Evolutionary conservation across 192 early-diverging fungal genomes (phyloP).

Genomic region (Umbelopsis ramanniana): DNA sequence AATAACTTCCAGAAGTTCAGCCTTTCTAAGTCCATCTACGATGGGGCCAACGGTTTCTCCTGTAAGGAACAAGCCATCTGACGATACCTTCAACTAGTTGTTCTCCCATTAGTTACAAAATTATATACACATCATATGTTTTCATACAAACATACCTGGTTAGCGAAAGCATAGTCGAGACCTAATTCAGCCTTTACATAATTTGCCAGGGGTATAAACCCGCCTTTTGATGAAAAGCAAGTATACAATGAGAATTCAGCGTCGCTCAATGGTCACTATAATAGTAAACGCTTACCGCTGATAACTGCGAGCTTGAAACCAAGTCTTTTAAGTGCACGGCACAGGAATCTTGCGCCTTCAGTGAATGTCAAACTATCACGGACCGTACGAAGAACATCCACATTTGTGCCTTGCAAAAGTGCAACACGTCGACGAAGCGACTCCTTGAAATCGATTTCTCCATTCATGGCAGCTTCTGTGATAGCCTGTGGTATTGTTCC

Average conservation of each 20-base stretch:
- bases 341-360: slow-evolving; percentile 89
- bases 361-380: slow-evolving; percentile 81
- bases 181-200: slow-evolving; percentile 91
- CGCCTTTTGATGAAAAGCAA: slow-evolving; percentile 54
- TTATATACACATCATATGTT: not conserved
- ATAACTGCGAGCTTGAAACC: slow-evolving; percentile 97
- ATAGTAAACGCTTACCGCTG: slow-evolving; percentile 57
- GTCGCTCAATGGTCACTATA: not conserved
- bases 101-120: not conserved
- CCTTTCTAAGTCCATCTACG: slow-evolving; percentile 91
- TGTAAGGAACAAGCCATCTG: slow-evolving; percentile 81
- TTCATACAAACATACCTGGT: slow-evolving; percentile 57
- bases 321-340: slow-evolving; percentile 85
- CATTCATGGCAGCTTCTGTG: slow-evolving; percentile 96
- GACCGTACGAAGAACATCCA: slow-evolving; percentile 79
- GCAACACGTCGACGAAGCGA: slow-evolving; percentile 86
- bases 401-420: slow-evolving; percentile 85
- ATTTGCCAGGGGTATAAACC: slow-evolving; percentile 91
- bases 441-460: slow-evolving; percentile 97
- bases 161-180: slow-evolving; percentile 98
- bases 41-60: slow-evolving; percentile 90
- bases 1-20: slow-evolving; percentile 94
- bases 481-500: slow-evolving; percentile 63
- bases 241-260: not conserved
- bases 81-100: slow-evolving; percentile 78